Evolutionary conservation across 129 eudicot genomes (phyloP).

Genomic region (Centrapalus pauciflorus): DNA sequence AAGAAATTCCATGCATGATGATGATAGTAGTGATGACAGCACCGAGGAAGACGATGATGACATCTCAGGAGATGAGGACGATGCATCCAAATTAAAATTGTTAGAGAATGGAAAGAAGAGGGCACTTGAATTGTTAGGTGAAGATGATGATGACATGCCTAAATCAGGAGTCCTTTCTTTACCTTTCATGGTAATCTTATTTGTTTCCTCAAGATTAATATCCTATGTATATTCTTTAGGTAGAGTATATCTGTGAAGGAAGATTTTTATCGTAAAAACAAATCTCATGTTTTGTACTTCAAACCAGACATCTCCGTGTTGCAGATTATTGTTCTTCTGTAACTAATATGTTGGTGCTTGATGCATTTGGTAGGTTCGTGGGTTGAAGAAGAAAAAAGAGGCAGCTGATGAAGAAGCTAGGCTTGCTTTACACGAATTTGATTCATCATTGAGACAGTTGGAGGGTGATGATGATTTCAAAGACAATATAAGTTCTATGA

Average conservation of each 20-base stretch:
- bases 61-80: slow-evolving; percentile 53
- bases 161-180: slow-evolving; percentile 77
- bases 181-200: slow-evolving; percentile 90
- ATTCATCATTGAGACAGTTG: slow-evolving; percentile 52
- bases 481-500: slow-evolving; percentile 23
- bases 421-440: slow-evolving; percentile 74
- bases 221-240: neutral
- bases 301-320: too few relatives aligned
- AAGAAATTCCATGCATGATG: slow-evolving; percentile 60
- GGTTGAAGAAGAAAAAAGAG: slow-evolving; percentile 71
- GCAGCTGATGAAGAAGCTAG: slow-evolving; percentile 93
- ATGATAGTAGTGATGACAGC: slow-evolving; percentile 63
- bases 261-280: neutral
- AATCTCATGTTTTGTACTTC: too few relatives aligned
- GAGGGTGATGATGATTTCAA: slow-evolving; percentile 38
- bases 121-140: slow-evolving; percentile 53
- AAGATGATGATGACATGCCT: slow-evolving; percentile 77
- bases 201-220: slow-evolving; percentile 6
- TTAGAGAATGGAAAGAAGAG: slow-evolving; percentile 70
- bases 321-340: too few relatives aligned
- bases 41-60: slow-evolving; percentile 52
- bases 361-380: slow-evolving; percentile 62
- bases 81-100: slow-evolving; percentile 42
- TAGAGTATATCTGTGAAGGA: neutral
- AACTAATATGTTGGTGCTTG: neutral